Evolutionary conservation across 2,329 filamentous ascomycete genomes (phyloP), one percentile per base, ranked within the genome.

Genomic region (Penicillium sp.): DNA sequence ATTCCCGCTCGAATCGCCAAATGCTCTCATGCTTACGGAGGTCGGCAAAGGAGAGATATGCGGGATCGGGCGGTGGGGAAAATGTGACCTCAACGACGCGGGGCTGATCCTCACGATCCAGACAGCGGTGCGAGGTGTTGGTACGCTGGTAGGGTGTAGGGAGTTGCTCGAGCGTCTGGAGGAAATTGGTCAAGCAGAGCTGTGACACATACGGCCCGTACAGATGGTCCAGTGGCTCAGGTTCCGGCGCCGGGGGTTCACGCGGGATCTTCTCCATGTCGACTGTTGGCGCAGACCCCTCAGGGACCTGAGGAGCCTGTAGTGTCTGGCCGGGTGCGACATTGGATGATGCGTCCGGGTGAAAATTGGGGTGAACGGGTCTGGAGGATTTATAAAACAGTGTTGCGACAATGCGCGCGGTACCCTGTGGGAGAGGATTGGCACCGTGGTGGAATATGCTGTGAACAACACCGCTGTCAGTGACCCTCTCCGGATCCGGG

Each of bases 1-100:
- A 95, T 68, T 92, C 87, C 55, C 83, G 81, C 78, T 95, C 89
- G 63, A 95, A 95, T 15, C 84, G 80, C 74, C 88, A 89, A 51
- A 95, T 83, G 52, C 83, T 81, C 72, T 92, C 88, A 67, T 95
- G 86, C 64, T 87, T 87, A 55, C 88, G 81, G 60, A 95, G 74
- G 58, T 90, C 87, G 2, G 78, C 74, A 15, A 92, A 75, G 3
- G 75, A 71, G 6, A 79, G 64, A 43, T 76, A 76, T 10, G 73
- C 64, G 1, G 75, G 72, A 42, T 77, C 72, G 13, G 72, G 73
- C 3, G 77, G 73, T 0, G 78, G 72, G 3, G 75, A 73, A 57
- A 81, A 76, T 1, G 72, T 75, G 40, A 78, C 71, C 58, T 81
- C 78, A 20, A 79, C 75, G 4, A 81, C 75, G 33, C 77, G 71